Conservation (phyloP, 2,329 filamentous ascomycete species). For the Fusarium agapanthi region DNA sequence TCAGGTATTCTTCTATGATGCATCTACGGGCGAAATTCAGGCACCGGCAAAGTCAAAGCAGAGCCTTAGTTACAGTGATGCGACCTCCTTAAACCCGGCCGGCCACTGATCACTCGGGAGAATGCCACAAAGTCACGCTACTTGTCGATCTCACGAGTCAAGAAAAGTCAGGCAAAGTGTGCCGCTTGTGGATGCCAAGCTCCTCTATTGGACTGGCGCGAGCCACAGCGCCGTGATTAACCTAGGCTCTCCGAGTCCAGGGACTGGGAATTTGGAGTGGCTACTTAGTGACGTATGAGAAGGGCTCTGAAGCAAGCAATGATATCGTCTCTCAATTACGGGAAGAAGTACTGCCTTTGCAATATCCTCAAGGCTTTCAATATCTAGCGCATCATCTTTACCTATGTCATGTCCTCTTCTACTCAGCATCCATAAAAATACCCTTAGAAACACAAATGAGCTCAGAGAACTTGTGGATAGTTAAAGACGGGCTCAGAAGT, state of each 20-base stretch:
- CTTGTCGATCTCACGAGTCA: not conserved
- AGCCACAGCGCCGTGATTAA: not conserved
- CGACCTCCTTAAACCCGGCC: not conserved
- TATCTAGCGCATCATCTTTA: not conserved
- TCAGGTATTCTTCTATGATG: not conserved
- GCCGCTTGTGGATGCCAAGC: not conserved
- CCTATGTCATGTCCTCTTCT: not conserved
- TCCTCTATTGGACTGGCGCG: not conserved
- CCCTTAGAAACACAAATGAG: too few relatives aligned
- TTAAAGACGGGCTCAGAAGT: not conserved
- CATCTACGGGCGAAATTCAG: not conserved
- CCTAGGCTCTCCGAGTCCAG: not conserved
- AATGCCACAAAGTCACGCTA: not conserved
- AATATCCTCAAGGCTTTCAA: not conserved
- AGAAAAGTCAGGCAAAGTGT: not conserved
- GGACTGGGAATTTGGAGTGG: not conserved
- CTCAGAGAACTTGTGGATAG: not conserved
- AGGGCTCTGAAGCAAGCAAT: not conserved
- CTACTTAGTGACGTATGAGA: not conserved
- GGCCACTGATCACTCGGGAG: not conserved
- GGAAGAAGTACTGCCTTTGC: not conserved
- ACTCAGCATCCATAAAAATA: not conserved
- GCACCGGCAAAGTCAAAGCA: not conserved
- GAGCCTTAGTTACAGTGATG: not conserved
- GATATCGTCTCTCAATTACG: not conserved